A percentile compares a stretch with the other conserved stretches of the same genome.
These are phyloP conservation scores for Warburgia ugandensis DNA, from an alignment of 164 flowering plant species.

Conservation along the genomic window DNA sequence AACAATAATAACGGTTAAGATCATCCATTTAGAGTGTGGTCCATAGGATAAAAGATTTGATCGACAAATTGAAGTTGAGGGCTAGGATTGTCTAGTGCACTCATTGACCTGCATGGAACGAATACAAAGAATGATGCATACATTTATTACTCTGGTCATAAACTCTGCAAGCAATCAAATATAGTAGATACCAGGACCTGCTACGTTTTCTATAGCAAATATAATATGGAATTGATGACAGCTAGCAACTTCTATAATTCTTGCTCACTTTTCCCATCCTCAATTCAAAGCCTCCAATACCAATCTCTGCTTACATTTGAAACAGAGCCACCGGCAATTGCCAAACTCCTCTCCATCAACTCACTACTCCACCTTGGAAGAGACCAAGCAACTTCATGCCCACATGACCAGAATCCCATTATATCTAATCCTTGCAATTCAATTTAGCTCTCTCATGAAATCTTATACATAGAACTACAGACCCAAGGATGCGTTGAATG, in stretches of 20 bases:
- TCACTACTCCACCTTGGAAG: conserved; percentile 20
- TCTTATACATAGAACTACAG: conserved; percentile 31
- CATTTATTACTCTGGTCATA: too few species aligned
- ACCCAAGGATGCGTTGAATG: conserved; percentile 26
- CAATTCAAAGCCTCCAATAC: conserved; percentile 15
- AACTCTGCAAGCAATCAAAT: too few species aligned
- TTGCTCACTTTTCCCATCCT: conserved; percentile 19
- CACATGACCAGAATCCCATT: conserved; percentile 34
- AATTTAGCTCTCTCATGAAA: conserved; percentile 35
- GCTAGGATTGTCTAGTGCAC: too few species aligned
- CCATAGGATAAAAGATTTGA: too few species aligned
- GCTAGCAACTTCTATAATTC: conserved; percentile 18
- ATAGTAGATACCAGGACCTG: too few species aligned
- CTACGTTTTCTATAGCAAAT: too few species aligned
- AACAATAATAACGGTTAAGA: too few species aligned
- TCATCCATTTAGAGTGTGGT: too few species aligned
- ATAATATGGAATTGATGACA: conserved; percentile 24
- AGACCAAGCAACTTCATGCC: conserved; percentile 50
- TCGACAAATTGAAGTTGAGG: too few species aligned
- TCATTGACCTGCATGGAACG: too few species aligned
- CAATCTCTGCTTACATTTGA: conserved; percentile 10
- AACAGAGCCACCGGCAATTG: conserved; percentile 6
- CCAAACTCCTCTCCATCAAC: conserved; percentile 3
- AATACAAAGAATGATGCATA: too few species aligned
- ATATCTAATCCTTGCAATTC: conserved; percentile 24